Conservation (phyloP, 2,329 filamentous ascomycete genomes). For the Aspergillus sp. region DNA sequence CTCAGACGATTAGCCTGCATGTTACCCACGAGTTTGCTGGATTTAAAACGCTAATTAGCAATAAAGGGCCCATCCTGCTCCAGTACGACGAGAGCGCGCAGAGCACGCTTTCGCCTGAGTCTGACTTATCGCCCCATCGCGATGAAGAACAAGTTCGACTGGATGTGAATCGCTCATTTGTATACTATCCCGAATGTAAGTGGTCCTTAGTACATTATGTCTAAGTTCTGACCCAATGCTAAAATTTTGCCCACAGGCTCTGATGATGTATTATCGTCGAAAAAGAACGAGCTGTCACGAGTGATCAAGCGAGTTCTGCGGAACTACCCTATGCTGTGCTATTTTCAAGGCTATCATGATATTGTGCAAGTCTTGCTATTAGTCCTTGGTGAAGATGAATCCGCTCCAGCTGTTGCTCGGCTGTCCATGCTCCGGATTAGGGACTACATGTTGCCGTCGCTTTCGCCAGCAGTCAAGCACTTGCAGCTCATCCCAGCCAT, state of each 20-base stretch:
- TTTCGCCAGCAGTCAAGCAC: slow-evolving; percentile 78
- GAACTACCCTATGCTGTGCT: slow-evolving; percentile 77
- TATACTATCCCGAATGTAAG: slow-evolving; percentile 86
- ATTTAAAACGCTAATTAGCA: slow-evolving; percentile 15
- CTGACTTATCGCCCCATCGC: slow-evolving; percentile 67
- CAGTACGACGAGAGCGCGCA: slow-evolving; percentile 32
- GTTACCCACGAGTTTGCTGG: slow-evolving; percentile 36
- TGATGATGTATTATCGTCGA: slow-evolving; percentile 64
- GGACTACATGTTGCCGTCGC: slow-evolving; percentile 93
- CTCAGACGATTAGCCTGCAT: slow-evolving; percentile 76
- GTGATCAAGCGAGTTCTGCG: slow-evolving; percentile 82
- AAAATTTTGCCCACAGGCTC: slow-evolving; percentile 54
- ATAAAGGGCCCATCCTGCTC: slow-evolving; percentile 51
- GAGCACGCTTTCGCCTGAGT: slow-evolving; percentile 50
- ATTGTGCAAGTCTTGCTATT: slow-evolving; percentile 94
- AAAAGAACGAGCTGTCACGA: slow-evolving; percentile 74
- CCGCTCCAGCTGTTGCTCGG: slow-evolving; percentile 67
- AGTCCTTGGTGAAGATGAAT: slow-evolving; percentile 66
- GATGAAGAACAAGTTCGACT: slow-evolving; percentile 91
- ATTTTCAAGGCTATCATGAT: slow-evolving; percentile 98
- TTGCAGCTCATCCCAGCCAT: slow-evolving; percentile 85
- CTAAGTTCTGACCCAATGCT: neutral
- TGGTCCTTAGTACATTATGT: slow-evolving; percentile 2
- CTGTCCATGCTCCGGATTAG: slow-evolving; percentile 87
- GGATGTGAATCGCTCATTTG: slow-evolving; percentile 94